These are phyloP conservation scores for Tolypocladium amazonense DNA, from an alignment of 2,329 filamentous ascomycete species.

Conservation along the genomic window DNA sequence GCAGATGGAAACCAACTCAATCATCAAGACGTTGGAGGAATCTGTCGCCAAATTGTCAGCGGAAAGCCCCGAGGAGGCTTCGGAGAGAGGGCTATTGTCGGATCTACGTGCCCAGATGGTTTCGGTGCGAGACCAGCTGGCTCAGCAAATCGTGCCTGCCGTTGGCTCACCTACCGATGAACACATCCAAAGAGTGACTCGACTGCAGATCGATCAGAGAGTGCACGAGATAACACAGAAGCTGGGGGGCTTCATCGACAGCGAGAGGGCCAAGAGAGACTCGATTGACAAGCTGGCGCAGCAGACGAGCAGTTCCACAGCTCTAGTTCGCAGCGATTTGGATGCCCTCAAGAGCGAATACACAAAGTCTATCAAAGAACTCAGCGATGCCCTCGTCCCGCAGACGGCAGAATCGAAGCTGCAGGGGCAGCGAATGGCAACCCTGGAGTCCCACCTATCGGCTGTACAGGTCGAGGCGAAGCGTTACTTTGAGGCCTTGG, in stretches of 20 bases:
- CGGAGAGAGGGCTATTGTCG: too few species aligned
- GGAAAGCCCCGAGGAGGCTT: not conserved
- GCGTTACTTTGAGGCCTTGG: conserved; percentile 15
- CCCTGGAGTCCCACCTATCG: not conserved
- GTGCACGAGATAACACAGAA: conserved; percentile 1
- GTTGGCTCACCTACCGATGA: not conserved
- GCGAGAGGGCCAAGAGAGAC: conserved; percentile 7
- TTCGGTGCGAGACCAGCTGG: not conserved
- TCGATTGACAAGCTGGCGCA: conserved; percentile 2
- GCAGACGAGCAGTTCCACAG: conserved; percentile 1
- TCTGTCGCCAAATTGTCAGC: not conserved
- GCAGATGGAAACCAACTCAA: not conserved
- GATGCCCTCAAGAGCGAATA: not conserved
- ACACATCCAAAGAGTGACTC: conserved; percentile 1
- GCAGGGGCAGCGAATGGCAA: not conserved
- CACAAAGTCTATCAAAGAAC: not conserved
- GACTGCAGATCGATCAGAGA: not conserved
- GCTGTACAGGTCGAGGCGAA: conserved; percentile 1
- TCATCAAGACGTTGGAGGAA: not conserved
- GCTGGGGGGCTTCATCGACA: conserved; percentile 10
- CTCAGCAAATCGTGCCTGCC: not conserved
- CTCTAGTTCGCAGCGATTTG: conserved; percentile 1
- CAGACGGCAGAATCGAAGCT: not conserved
- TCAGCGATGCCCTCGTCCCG: not conserved
- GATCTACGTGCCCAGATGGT: too few species aligned